Base-by-base conservation (phyloP, 164 flowering plant species). In the Annona cherimola region DNA sequence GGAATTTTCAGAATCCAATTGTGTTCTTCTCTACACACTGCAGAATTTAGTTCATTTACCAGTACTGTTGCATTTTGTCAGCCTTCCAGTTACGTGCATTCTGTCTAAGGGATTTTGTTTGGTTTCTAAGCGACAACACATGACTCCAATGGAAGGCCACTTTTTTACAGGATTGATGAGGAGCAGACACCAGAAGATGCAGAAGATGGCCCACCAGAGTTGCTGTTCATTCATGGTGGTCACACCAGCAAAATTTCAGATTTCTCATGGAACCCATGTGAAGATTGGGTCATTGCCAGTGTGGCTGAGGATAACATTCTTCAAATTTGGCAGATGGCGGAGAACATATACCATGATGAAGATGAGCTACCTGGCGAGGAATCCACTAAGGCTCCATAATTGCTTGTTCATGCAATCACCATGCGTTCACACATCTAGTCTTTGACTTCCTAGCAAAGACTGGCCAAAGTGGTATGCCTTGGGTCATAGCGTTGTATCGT, bases 321-420 rank as follows among this genome's bases (percentile, higher is more conserved):
- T 68, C 98, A 92, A 74, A 92, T 94, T 63, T 94, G 98, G 98
- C 97, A 92, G 85, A 94, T 94, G 98, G 98, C 98, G 1, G 98
- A 94, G 81, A 89, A 89, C 79, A 94, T 94, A 66, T 94, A 94
- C 84, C 95, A 88, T 68, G 98, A 94, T 62, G 98, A 90, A 65
- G 97, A 89, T 77, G 97, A 92, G 77, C 55, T 87, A 69, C 92
- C 93, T 1, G 87, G 77, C 45, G 92, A 86, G n/a, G 93, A 93
- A 65, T 64, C 90, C 16, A 68, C 81, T 0, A 87, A 86, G 78
- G 84, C 73, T 72, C 73, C 88, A 7, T 86, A 16, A 50, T 50
- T 50, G 14, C 14, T 8, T 11, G 57, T 50, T 50, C 14, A 9
- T 50, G 57, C 14, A 16, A 50, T 16, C 57, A 50, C 57, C 57